A percentile compares a stretch with the other conserved stretches of the same genome.
Conservation (phyloP, 2,329 filamentous ascomycete genomes). For the Fusarium luffae region DNA sequence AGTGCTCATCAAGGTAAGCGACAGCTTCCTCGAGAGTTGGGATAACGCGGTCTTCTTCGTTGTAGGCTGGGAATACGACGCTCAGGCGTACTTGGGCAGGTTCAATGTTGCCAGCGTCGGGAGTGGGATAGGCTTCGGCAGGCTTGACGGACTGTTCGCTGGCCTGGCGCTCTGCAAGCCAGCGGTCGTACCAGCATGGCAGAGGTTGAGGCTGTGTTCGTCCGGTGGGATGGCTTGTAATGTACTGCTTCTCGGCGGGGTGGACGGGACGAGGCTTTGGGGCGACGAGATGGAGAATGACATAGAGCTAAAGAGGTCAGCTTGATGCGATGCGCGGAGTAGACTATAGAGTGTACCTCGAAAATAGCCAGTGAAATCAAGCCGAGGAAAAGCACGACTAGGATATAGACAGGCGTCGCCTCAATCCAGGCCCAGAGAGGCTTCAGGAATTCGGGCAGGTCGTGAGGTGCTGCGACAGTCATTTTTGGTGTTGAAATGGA, state of each 20-base stretch:
- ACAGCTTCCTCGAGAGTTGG: constrained; percentile 93
- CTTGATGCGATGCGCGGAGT: constrained; percentile 1
- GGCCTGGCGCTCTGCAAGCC: constrained; percentile 70
- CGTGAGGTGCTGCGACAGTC: constrained; percentile 37
- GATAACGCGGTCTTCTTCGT: constrained; percentile 85
- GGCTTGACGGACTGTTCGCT: constrained; percentile 53
- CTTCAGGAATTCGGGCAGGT: constrained; percentile 50
- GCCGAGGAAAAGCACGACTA: constrained; percentile 52
- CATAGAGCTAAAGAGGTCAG: constrained; percentile 61
- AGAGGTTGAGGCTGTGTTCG: constrained; percentile 60
- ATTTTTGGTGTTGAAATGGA: constrained; percentile 22
- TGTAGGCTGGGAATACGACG: constrained; percentile 94
- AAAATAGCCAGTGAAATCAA: constrained; percentile 51
- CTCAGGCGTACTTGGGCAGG: constrained; percentile 86
- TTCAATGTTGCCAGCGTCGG: constrained; percentile 71
- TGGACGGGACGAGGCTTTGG: constrained; percentile 80
- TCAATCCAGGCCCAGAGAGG: constrained; percentile 51
- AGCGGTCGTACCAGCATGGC: constrained; percentile 89
- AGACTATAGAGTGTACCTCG: constrained; percentile 49
- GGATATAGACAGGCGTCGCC: constrained; percentile 54
- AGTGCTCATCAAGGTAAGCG: constrained; percentile 81
- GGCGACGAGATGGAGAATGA: constrained; percentile 78
- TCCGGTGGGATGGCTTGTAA: constrained; percentile 72
- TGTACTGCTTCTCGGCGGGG: constrained; percentile 85
- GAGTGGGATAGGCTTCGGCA: constrained; percentile 54